Conservation (phyloP, 805 yeast species). For the Pichia heedii region DNA sequence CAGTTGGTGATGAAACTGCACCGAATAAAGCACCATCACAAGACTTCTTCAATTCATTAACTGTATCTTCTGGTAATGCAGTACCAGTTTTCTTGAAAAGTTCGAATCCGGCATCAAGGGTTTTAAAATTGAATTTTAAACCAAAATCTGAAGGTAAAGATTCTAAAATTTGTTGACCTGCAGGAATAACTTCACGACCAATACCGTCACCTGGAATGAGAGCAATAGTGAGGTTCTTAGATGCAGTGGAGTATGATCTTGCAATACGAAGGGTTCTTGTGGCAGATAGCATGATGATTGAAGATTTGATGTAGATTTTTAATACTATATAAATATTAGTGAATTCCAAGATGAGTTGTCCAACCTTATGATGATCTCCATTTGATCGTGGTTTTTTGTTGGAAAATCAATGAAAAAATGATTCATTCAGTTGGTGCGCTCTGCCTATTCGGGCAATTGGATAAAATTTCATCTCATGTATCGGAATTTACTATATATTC, state of each 20-base stretch:
- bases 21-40: constrained; percentile 98
- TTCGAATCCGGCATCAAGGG: constrained; percentile 91
- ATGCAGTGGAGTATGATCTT: constrained; percentile 27
- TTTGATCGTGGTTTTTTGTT: too few species aligned
- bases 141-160: constrained; percentile 69
- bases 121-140: constrained; percentile 74
- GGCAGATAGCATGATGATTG: background rate
- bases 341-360: too few species aligned
- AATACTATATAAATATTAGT: too few species aligned
- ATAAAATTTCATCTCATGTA: too few species aligned
- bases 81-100: constrained; percentile 90
- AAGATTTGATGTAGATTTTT: too few species aligned
- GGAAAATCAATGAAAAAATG: too few species aligned
- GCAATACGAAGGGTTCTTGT: background rate
- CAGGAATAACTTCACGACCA: constrained; percentile 96
- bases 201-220: constrained; percentile 98
- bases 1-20: constrained; percentile 92
- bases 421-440: too few species aligned
- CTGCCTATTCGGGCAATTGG: too few species aligned
- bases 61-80: constrained; percentile 91
- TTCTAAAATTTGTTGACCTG: constrained; percentile 83
- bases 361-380: too few species aligned
- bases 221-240: constrained; percentile 47
- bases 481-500: too few species aligned
- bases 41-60: constrained; percentile 59